phyloP scores from a whole-genome alignment of 2,329 filamentous ascomycete species.

The Fusarium virguliforme region DNA sequence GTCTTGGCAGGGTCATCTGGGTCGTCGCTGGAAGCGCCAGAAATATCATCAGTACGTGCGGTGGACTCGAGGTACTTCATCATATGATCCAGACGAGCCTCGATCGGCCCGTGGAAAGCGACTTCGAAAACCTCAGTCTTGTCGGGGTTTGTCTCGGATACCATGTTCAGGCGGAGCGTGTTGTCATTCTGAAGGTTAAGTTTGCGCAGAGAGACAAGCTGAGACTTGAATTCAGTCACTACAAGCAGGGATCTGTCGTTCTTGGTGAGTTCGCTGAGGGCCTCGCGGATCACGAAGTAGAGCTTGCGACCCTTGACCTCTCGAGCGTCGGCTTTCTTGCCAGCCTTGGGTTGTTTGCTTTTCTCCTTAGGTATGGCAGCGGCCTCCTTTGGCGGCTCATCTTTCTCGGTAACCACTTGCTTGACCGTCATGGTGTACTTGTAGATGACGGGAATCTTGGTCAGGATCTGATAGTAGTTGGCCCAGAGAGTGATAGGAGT shows the following conservation, averaged over 20 bases:
- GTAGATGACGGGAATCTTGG: constrained; percentile 58
- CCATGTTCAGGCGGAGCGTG: constrained; percentile 57
- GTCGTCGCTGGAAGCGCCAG: not conserved
- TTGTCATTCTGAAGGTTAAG: constrained; percentile 56
- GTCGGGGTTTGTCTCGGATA: constrained; percentile 53
- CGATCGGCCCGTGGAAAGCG: constrained; percentile 59
- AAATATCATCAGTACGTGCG: constrained; percentile 54
- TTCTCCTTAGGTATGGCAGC: constrained; percentile 31
- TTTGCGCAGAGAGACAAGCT: constrained; percentile 60
- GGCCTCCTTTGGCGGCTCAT: constrained; percentile 20
- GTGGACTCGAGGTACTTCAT: constrained; percentile 63
- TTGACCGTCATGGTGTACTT: constrained; percentile 64
- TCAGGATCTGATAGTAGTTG: constrained; percentile 67
- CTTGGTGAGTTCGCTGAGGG: constrained; percentile 56
- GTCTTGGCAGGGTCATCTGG: constrained; percentile 32
- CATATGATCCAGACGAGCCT: constrained; percentile 60
- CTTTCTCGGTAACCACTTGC: constrained; percentile 39
- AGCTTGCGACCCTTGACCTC: constrained; percentile 63
- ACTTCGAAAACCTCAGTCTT: constrained; percentile 59
- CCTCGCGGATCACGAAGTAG: constrained; percentile 59
- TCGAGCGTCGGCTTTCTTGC: constrained; percentile 29
- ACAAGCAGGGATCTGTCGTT: constrained; percentile 52
- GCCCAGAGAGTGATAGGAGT: constrained; percentile 64
- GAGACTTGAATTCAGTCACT: constrained; percentile 68
- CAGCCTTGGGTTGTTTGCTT: constrained; percentile 25